Conservation (phyloP, 2,329 filamentous ascomycete genomes). For the Tympanopsis confertula region DNA sequence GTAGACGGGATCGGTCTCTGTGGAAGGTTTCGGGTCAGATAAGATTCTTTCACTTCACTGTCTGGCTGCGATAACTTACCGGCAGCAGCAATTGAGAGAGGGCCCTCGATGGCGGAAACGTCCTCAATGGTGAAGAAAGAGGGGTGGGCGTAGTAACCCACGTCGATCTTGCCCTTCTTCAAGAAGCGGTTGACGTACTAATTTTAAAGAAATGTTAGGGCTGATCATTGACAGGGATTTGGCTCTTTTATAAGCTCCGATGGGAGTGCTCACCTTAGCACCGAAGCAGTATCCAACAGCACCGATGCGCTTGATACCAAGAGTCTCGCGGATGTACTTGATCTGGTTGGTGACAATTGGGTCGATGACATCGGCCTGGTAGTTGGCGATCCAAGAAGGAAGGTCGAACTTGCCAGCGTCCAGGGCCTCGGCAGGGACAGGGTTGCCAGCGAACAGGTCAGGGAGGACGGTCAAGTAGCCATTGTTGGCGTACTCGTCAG, state of each 20-base stretch:
- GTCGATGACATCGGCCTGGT: slow-evolving; percentile 30
- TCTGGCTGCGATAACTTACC: slow-evolving; percentile 14
- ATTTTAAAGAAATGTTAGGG: slow-evolving; percentile 1
- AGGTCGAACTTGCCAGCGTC: slow-evolving; percentile 27
- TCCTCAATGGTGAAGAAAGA: slow-evolving; percentile 62
- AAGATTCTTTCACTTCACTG: neutral
- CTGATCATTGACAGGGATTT: neutral
- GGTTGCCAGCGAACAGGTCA: slow-evolving; percentile 60
- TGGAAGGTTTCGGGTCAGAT: slow-evolving; percentile 12
- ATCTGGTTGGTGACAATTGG: slow-evolving; percentile 36
- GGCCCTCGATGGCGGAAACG: slow-evolving; percentile 51
- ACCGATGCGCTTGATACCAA: slow-evolving; percentile 46
- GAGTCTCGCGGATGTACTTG: slow-evolving; percentile 43
- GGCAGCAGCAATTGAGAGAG: slow-evolving; percentile 53
- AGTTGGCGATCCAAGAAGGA: slow-evolving; percentile 27
- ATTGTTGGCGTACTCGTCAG: slow-evolving; percentile 64
- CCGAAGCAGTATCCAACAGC: slow-evolving; percentile 68
- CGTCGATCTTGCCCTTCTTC: slow-evolving; percentile 48
- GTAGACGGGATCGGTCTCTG: slow-evolving; percentile 57
- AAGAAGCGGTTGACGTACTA: slow-evolving; percentile 61
- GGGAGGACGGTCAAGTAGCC: slow-evolving; percentile 60
- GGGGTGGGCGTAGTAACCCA: slow-evolving; percentile 66
- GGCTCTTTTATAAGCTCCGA: neutral
- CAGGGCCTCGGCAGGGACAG: slow-evolving; percentile 39
- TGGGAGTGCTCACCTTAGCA: slow-evolving; percentile 39